phyloP scores from a whole-genome alignment of 2,329 filamentous ascomycete species.

The Diaporthe sp. region DNA sequence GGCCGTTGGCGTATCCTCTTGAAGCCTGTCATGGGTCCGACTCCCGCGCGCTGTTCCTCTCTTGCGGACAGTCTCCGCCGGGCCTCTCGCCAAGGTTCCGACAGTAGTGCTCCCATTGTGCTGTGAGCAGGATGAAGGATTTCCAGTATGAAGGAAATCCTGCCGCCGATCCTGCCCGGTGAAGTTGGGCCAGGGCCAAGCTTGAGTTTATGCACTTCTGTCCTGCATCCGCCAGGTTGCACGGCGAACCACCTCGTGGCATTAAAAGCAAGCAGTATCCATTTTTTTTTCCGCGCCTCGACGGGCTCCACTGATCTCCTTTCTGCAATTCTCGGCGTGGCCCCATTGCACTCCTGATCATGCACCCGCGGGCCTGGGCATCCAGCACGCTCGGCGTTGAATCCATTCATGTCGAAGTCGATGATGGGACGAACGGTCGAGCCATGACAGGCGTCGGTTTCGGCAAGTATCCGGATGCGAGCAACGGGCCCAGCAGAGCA shows the following conservation, averaged over 20 bases:
- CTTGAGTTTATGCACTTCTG: neutral
- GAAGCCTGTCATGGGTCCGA: neutral
- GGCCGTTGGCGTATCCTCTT: too few species aligned
- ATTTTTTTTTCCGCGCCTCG: neutral
- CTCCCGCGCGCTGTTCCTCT: neutral
- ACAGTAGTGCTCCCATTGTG: neutral
- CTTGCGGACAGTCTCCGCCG: neutral
- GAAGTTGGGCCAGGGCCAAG: slow-evolving; percentile 2
- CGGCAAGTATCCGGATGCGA: neutral
- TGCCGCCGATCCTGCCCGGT: neutral
- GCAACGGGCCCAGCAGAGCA: neutral
- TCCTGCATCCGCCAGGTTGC: neutral
- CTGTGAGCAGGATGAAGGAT: neutral
- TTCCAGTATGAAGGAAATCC: neutral
- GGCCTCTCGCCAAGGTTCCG: neutral
- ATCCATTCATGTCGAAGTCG: neutral
- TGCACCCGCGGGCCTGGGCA: neutral
- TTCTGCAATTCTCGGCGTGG: neutral
- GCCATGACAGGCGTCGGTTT: neutral
- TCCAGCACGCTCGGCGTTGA: neutral
- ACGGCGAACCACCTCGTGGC: neutral
- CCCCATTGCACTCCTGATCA: neutral
- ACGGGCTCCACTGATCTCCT: neutral
- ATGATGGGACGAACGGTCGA: neutral
- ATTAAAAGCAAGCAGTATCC: neutral